Evolutionary conservation across 495 filamentous ascomycete species (phyloP).

Genomic region (Aspergillus mulundensis): DNA sequence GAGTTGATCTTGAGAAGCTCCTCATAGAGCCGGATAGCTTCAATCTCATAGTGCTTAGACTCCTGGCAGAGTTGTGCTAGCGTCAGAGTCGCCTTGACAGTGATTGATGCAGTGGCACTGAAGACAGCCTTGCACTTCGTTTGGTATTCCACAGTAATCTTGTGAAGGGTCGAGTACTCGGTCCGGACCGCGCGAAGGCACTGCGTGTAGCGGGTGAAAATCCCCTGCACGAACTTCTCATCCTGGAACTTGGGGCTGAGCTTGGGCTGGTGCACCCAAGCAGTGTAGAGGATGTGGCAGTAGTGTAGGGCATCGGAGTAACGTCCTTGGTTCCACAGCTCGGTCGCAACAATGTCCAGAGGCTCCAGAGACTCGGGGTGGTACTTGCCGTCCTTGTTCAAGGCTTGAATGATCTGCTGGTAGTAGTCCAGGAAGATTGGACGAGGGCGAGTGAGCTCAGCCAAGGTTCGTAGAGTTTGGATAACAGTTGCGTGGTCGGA

Average conservation of each 20-base stretch:
- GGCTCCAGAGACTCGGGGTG: slow-evolving; percentile 36
- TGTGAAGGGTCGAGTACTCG: slow-evolving; percentile 30
- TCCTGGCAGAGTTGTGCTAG: slow-evolving; percentile 38
- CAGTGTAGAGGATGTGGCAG: slow-evolving; percentile 34
- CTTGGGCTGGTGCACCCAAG: slow-evolving; percentile 30
- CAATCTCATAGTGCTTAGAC: slow-evolving; percentile 34
- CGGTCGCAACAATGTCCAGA: slow-evolving; percentile 32
- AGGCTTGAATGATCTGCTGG: slow-evolving; percentile 31
- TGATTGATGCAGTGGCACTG: slow-evolving; percentile 32
- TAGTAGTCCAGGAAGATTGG: slow-evolving; percentile 40
- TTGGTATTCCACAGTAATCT: slow-evolving; percentile 32
- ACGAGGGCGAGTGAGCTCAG: slow-evolving; percentile 33
- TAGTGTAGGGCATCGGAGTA: slow-evolving; percentile 34
- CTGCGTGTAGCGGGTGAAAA: slow-evolving; percentile 35
- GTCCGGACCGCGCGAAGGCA: slow-evolving; percentile 32
- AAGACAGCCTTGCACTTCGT: slow-evolving; percentile 31
- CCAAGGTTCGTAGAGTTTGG: slow-evolving; percentile 31
- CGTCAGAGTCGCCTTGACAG: slow-evolving; percentile 33
- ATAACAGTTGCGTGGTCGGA: slow-evolving; percentile 30
- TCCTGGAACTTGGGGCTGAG: slow-evolving; percentile 30
- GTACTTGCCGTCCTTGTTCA: slow-evolving; percentile 37
- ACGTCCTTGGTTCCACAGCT: slow-evolving; percentile 37
- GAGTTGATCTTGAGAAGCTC: slow-evolving; percentile 33
- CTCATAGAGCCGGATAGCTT: slow-evolving; percentile 36
- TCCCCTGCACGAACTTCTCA: slow-evolving; percentile 26